Evolutionary conservation across 805 yeast genomes (phyloP), one percentile per base, ranked within the genome.

Genomic region (Yamadazyma takamatsuzukensis): DNA sequence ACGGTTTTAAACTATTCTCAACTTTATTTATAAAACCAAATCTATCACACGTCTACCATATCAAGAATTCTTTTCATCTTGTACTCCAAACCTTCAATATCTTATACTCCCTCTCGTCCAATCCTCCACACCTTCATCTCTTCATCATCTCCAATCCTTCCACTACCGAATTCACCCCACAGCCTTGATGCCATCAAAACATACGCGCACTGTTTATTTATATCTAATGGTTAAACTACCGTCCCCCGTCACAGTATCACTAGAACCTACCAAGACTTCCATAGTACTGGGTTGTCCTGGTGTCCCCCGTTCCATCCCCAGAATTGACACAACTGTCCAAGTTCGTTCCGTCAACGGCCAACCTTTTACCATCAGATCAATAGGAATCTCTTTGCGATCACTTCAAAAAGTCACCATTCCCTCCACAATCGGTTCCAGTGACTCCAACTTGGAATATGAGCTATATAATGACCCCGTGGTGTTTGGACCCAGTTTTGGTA

Each of bases 241-340:
- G 23, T 42, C 49, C 15, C 68, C 68, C 5, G 58, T 62, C 13
- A 44, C 53, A 15, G 59, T 54, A 7, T 43, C 56, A 40, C 45
- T 79, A 29, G 72, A 71, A 33, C 74, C 81, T 3, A 67, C 77
- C 23, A 72, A 71, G 29, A 60, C 64, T 18, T 64, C 76, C n/a
- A 57, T 75, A 0, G 75, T 80, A 2, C 58, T 69, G 30, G 87
- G 87, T 3, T 76, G 83, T 53, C 85, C 86, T 0, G 87, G 87
- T 0, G 76, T 80, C 1, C 76, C 80, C 1, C 68, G 76, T 32
- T 77, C 71, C 27, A 48, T 65, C 18, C 85, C 86, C 2, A 65
- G 83, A 18, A 59, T 79, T 3, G 76, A 77, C 33, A 76, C 83
- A 6, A 70, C 67, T 16, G 48, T 80, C 11, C 75, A 77, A 41